These are phyloP conservation scores for Tetrastigma voinierianum DNA, from an alignment of 164 flowering plant genomes.

Conservation along the genomic window DNA sequence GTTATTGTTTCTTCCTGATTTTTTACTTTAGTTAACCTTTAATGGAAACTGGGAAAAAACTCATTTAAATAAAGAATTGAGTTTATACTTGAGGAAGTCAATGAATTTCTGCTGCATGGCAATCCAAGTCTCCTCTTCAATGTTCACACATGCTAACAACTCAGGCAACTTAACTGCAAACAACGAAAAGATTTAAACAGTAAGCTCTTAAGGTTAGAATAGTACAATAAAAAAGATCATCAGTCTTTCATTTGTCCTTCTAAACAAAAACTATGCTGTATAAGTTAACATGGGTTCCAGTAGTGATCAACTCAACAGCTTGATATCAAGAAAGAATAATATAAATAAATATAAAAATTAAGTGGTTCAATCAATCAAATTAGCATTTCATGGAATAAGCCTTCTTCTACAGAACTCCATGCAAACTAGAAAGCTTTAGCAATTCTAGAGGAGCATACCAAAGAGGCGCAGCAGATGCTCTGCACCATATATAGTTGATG, in stretches of 20 bases:
- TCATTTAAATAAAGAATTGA: neutral
- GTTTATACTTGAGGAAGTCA: conserved; percentile 81
- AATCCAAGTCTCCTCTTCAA: conserved; percentile 78
- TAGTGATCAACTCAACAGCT: too few species aligned
- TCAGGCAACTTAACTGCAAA: conserved; percentile 92
- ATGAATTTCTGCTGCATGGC: conserved; percentile 70
- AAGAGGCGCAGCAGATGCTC: conserved; percentile 92
- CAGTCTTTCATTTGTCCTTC: neutral
- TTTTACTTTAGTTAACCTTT: too few species aligned
- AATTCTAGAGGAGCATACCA: conserved; percentile 48
- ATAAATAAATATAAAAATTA: too few species aligned
- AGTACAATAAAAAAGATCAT: neutral
- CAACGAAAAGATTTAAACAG: conserved; percentile 7
- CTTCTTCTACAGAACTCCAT: neutral
- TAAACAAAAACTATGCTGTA: neutral
- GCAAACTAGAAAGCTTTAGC: neutral
- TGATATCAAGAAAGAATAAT: too few species aligned
- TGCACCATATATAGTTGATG: conserved; percentile 88
- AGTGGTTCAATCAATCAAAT: too few species aligned
- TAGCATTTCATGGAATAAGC: too few species aligned
- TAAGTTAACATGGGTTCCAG: too few species aligned
- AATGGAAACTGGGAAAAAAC: too few species aligned
- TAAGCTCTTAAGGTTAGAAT: neutral
- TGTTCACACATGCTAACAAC: conserved; percentile 68
- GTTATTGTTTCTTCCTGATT: too few species aligned